Percentiles rank a stretch among this genome's conserved stretches.
phyloP scores from a whole-genome alignment of 192 early-diverging fungal species.

The Rhizoclosmatium sp. region DNA sequence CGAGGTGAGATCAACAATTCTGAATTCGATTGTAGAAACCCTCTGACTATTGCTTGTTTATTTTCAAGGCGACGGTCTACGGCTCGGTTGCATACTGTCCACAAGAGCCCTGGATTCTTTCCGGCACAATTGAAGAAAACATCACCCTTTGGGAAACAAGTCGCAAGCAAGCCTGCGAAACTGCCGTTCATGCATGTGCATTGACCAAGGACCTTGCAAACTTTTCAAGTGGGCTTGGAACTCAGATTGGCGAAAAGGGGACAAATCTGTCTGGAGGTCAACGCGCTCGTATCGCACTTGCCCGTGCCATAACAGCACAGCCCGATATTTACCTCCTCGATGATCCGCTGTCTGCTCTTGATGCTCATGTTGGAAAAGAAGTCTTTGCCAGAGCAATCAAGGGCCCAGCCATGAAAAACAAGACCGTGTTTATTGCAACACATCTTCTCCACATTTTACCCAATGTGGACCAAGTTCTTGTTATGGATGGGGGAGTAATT shows the following conservation, averaged over 20 bases:
- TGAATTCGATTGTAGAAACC: slow-evolving; percentile 53
- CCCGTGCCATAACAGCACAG: slow-evolving; percentile 52
- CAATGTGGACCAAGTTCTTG: slow-evolving; percentile 36
- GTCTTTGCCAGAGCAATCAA: slow-evolving; percentile 60
- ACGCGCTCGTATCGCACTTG: slow-evolving; percentile 54
- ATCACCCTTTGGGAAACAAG: slow-evolving; percentile 54
- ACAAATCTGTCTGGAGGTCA: slow-evolving; percentile 56
- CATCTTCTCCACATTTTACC: slow-evolving; percentile 46
- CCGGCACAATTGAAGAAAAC: slow-evolving; percentile 76
- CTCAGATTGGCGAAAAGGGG: slow-evolving; percentile 52
- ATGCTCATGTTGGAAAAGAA: slow-evolving; percentile 49
- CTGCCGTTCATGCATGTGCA: slow-evolving; percentile 48
- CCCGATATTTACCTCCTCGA: slow-evolving; percentile 57
- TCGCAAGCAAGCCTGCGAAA: slow-evolving; percentile 62
- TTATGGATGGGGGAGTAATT: slow-evolving; percentile 41
- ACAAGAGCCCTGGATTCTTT: slow-evolving; percentile 46
- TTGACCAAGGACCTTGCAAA: slow-evolving; percentile 51
- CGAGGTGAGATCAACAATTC: background rate
- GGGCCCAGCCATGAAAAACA: slow-evolving; percentile 8
- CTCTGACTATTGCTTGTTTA: background rate
- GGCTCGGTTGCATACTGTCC: slow-evolving; percentile 38
- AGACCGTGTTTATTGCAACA: slow-evolving; percentile 43
- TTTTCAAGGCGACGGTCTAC: slow-evolving; percentile 5
- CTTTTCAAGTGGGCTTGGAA: slow-evolving; percentile 41
- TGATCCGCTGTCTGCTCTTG: slow-evolving; percentile 57